Base-by-base conservation (phyloP, 1,139 yeast species). In the Meyerozyma carpophila region DNA sequence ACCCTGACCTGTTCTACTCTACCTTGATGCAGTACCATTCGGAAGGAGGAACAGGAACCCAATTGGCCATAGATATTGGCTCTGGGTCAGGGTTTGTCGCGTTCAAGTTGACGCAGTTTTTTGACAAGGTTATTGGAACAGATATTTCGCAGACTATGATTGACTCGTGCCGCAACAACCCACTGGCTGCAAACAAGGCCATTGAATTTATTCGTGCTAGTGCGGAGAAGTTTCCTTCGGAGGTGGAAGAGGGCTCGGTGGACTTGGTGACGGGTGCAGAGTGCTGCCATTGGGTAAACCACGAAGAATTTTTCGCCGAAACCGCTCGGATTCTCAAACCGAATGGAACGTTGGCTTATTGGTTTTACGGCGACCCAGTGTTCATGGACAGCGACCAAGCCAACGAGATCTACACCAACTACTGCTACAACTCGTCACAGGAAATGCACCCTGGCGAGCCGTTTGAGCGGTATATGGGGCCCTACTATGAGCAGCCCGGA, bases 81-180 rank as follows among this genome's bases (percentile, higher is more conserved):
- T 82, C 90, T 57, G 96, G 96, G 1, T 84, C 96, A 0, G 96
- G 96, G 1, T 82, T 82, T 50, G 93, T 85, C 1, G 75, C 94
- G 0, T 68, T 75, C 48, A 78, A 81, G 40, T 58, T 86, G 45
- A 57, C 73, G 1, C 51, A 69, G 1, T 63, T 71, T 47, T 76
- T 76, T 44, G 57, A 66, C 10, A 56, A 62, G n/a, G 80, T 82
- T 1, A 58, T 78, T 20, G 95, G 93, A 2, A 71, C 86, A 1
- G 96, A 88, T 58, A 70, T 83, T 5, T 83, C 93, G 0, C 51
- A 52, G 2, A 72, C 73, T 1, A 88, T 88, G 95, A 70, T 87
- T 13, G 61, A 66, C 1, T 65, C 65, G 44, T 83, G 87, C 44
- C 50, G 58, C 29, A 47, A 21, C n/a, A 21, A 34, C 26, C 37